Evolutionary conservation across 768 basidiomycete genomes (phyloP).

Genomic region (Serendipita vermifera): DNA sequence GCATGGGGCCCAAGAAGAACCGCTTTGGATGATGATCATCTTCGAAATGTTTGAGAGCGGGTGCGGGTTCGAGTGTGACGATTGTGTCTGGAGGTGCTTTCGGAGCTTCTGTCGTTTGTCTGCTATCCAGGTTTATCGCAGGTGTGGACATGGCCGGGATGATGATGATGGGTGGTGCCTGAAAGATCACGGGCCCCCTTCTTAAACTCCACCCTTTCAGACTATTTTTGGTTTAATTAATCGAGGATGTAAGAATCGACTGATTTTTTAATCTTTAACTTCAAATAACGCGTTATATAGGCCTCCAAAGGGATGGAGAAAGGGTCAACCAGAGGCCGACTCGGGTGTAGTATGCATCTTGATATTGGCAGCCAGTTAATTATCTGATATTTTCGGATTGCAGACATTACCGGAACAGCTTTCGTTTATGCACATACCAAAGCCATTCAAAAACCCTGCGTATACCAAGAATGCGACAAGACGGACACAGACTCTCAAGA

Average conservation of each 20-base stretch:
- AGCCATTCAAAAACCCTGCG: slow-evolving; percentile 65
- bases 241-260: too few relatives aligned
- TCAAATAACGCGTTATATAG: too few relatives aligned
- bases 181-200: too few relatives aligned
- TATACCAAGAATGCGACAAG: slow-evolving; percentile 60
- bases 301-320: too few relatives aligned
- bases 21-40: slow-evolving; percentile 27
- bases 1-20: slow-evolving; percentile 66
- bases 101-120: slow-evolving; percentile 9
- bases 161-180: too few relatives aligned
- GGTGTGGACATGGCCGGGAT: slow-evolving; percentile 12
- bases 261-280: too few relatives aligned
- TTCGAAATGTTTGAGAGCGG: slow-evolving; percentile 7
- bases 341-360: too few relatives aligned
- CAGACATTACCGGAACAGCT: slow-evolving; percentile 63
- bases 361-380: too few relatives aligned
- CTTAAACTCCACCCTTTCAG: too few relatives aligned
- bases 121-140: slow-evolving; percentile 8
- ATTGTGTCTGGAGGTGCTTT: slow-evolving; percentile 2
- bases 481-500: slow-evolving; percentile 67
- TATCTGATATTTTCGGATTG: too few relatives aligned
- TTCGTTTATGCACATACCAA: slow-evolving; percentile 53
- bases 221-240: too few relatives aligned
- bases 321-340: too few relatives aligned
- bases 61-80: slow-evolving; percentile 7